These are phyloP conservation scores for Fusarium fracticaudum DNA, from an alignment of 2,329 filamentous ascomycete genomes.

Conservation along the genomic window DNA sequence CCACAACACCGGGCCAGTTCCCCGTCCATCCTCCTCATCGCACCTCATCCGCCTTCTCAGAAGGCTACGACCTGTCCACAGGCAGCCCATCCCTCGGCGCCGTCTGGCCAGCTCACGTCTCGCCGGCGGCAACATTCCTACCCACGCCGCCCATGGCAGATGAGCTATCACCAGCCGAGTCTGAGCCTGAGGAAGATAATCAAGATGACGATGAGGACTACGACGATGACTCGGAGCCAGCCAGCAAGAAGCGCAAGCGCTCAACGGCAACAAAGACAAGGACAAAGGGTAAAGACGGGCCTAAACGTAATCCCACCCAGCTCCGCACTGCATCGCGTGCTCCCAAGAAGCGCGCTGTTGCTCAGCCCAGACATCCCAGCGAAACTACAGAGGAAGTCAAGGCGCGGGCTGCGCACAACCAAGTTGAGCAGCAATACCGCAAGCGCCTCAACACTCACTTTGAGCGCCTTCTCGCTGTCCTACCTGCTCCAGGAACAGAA, in stretches of 20 bases:
- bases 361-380: conserved; percentile 32
- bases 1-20: conserved; percentile 33
- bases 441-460: conserved; percentile 59
- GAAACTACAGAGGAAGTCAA: conserved; percentile 41
- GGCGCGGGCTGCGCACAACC: conserved; percentile 52
- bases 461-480: conserved; percentile 53
- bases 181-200: conserved; percentile 28
- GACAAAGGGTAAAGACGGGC: conserved; percentile 3
- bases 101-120: conserved; percentile 39
- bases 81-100: conserved; percentile 24
- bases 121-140: conserved; percentile 35
- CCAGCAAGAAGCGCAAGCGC: conserved; percentile 32
- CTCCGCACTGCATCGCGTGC: conserved; percentile 41
- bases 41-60: conserved; percentile 30
- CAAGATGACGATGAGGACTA: conserved; percentile 26
- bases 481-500: conserved; percentile 48
- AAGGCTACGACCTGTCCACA: conserved; percentile 33
- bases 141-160: conserved; percentile 41
- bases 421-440: conserved; percentile 60
- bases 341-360: conserved; percentile 37
- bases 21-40: conserved; percentile 26
- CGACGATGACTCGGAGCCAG: conserved; percentile 18
- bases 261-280: conserved; percentile 9
- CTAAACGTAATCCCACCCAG: conserved; percentile 33
- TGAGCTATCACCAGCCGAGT: conserved; percentile 33